A percentile compares a stretch with the other conserved stretches of the same genome.
phyloP scores from a whole-genome alignment of 345 rosid genomes.

The Citrus inodora region DNA sequence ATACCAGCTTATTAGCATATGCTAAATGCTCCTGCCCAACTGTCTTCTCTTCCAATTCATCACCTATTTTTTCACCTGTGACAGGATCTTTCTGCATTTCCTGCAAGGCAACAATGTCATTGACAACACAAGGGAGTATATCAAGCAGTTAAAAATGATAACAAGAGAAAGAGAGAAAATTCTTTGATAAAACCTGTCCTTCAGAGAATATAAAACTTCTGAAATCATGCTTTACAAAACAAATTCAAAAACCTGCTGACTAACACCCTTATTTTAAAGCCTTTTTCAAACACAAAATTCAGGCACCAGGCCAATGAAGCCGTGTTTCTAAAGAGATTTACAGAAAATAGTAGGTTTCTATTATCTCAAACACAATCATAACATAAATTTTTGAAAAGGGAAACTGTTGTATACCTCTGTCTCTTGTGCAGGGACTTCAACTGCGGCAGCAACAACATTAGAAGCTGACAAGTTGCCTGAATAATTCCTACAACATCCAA shows the following conservation, averaged over 20 bases:
- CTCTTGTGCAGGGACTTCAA: constrained; percentile 32
- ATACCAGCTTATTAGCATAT: constrained; percentile 82
- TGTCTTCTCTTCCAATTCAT: constrained; percentile 56
- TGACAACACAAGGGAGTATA: constrained; percentile 6
- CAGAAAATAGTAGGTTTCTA: too few relatives aligned
- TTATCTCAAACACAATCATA: background rate
- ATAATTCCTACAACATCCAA: constrained; percentile 32
- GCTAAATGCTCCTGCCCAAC: constrained; percentile 73
- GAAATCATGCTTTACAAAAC: too few relatives aligned
- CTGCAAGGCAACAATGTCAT: constrained; percentile 29
- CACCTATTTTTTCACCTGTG: constrained; percentile 39
- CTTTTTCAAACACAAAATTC: too few relatives aligned
- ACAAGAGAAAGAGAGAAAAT: background rate
- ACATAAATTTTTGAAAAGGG: background rate
- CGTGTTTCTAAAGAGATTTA: too few relatives aligned
- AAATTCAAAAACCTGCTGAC: too few relatives aligned
- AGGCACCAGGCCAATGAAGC: too few relatives aligned
- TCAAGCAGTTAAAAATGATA: constrained; percentile 1
- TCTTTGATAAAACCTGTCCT: too few relatives aligned
- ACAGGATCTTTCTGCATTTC: constrained; percentile 39
- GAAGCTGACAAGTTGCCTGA: constrained; percentile 18
- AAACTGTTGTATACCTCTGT: constrained; percentile 29
- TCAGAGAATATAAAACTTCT: too few relatives aligned
- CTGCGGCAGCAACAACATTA: constrained; percentile 31
- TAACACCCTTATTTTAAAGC: too few relatives aligned